Evolutionary conservation across 371 early-diverging fungal genomes (phyloP).

Genomic region (Rhizomucor miehei): DNA sequence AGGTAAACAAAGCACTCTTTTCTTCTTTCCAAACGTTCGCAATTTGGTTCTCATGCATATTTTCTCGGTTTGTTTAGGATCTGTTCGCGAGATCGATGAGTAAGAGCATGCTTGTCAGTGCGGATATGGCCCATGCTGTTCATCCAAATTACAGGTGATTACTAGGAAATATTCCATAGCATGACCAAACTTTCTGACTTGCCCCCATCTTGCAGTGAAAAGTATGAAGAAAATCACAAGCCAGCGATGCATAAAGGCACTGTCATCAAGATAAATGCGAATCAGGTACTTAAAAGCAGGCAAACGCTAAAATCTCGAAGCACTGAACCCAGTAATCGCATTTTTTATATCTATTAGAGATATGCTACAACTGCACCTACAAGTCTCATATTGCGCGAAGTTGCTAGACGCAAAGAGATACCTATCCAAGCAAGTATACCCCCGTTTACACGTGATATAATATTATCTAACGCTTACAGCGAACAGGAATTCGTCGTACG

Average conservation of each 20-base stretch:
- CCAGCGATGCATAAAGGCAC: conserved; percentile 93
- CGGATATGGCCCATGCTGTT: conserved; percentile 95
- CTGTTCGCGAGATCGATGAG: conserved; percentile 78
- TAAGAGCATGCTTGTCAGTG: conserved; percentile 85
- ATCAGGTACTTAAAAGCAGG: conserved; percentile 57
- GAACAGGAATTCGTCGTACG: too few species aligned
- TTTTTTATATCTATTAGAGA: conserved; percentile 30
- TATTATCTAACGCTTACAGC: too few species aligned
- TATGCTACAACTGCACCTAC: conserved; percentile 95
- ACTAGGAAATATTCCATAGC: too few species aligned
- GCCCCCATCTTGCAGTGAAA: too few species aligned
- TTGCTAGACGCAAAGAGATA: too few species aligned
- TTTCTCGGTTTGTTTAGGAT: too few species aligned
- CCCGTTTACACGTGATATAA: too few species aligned
- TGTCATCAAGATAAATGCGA: conserved; percentile 94
- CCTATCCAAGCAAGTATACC: too few species aligned
- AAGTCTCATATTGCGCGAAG: conserved; percentile 68
- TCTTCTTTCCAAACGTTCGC: too few species aligned
- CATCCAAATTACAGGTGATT: conserved; percentile 83
- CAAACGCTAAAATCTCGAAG: background rate
- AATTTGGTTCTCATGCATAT: too few species aligned
- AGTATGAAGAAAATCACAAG: conserved; percentile 89
- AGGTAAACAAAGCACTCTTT: too few species aligned
- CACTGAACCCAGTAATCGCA: background rate
- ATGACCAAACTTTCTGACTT: too few species aligned